Evolutionary conservation across 352 stramenopile genomes (phyloP).

Genomic region (Phytophthora litchii): DNA sequence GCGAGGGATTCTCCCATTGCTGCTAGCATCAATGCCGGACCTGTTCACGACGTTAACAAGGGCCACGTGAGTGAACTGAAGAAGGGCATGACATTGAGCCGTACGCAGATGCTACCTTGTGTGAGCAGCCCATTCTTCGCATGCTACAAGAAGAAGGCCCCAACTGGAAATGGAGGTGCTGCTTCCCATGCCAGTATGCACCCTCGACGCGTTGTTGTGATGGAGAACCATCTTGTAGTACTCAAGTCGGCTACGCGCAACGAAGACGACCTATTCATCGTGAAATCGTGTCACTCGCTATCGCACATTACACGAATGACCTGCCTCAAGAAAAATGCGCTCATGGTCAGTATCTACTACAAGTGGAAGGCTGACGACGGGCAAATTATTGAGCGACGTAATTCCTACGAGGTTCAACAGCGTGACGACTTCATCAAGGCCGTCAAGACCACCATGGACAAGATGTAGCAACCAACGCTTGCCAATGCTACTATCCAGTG

Average conservation of each 20-base stretch:
- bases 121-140: conserved; percentile 82
- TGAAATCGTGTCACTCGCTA: conserved; percentile 81
- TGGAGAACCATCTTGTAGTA: conserved; percentile 79
- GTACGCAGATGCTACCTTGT: conserved; percentile 70
- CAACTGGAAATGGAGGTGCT: conserved; percentile 6
- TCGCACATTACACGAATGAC: conserved; percentile 84
- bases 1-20: conserved; percentile 46
- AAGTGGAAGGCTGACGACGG: conserved; percentile 61
- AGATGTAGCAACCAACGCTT: conserved; percentile 42
- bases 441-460: conserved; percentile 83
- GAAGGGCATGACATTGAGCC: conserved; percentile 77
- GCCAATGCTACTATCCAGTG: background rate
- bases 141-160: conserved; percentile 86
- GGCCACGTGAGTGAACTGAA: conserved; percentile 49
- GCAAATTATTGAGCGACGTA: conserved; percentile 62
- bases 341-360: conserved; percentile 90
- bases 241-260: conserved; percentile 71
- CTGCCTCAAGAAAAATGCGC: conserved; percentile 88
- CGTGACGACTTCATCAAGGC: conserved; percentile 88
- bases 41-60: conserved; percentile 63
- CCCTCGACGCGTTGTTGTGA: conserved; percentile 62
- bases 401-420: conserved; percentile 87
- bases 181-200: conserved; percentile 50
- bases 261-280: conserved; percentile 73
- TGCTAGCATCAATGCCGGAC: conserved; percentile 8